Evolutionary conservation across 495 filamentous ascomycete genomes (phyloP).

Genomic region (Penicillium psychrofluorescens): DNA sequence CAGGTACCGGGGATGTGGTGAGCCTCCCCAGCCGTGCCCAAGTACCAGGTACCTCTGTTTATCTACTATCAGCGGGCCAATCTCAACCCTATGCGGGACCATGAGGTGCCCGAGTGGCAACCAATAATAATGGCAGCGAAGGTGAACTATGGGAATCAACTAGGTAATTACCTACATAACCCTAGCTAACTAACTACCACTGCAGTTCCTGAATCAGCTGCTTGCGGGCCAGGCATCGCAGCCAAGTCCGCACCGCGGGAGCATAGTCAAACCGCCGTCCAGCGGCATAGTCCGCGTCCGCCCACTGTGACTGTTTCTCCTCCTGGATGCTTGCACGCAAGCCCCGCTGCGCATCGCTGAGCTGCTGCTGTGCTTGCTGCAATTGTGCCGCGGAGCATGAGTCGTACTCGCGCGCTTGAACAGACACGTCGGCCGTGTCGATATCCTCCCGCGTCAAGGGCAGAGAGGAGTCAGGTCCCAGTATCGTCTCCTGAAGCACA

Average conservation of each 20-base stretch:
- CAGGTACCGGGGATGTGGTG: too few relatives aligned
- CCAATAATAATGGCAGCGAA: too few relatives aligned
- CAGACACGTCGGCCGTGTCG: constrained; percentile 19
- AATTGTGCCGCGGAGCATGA: constrained; percentile 19
- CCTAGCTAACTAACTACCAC: neutral
- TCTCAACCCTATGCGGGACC: too few relatives aligned
- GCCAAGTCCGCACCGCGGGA: constrained; percentile 37
- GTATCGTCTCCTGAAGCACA: constrained; percentile 14
- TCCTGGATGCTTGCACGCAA: constrained; percentile 35
- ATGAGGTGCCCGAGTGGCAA: too few relatives aligned
- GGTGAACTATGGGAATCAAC: too few relatives aligned
- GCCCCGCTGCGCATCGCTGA: constrained; percentile 25
- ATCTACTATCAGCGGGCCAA: too few relatives aligned
- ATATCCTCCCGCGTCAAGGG: constrained; percentile 26
- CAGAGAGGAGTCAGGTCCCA: constrained; percentile 26
- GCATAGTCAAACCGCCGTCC: constrained; percentile 42
- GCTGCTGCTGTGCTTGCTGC: constrained; percentile 14
- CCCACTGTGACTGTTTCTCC: constrained; percentile 30
- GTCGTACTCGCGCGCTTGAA: constrained; percentile 8
- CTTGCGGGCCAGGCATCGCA: constrained; percentile 37
- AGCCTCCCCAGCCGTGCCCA: too few relatives aligned
- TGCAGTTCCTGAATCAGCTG: constrained; percentile 22
- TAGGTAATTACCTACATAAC: too few relatives aligned
- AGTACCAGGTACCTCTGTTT: too few relatives aligned
- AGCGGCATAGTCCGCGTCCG: constrained; percentile 40